Base-by-base conservation (phyloP, 208 protist species). In the Leishmania turanica region DNA sequence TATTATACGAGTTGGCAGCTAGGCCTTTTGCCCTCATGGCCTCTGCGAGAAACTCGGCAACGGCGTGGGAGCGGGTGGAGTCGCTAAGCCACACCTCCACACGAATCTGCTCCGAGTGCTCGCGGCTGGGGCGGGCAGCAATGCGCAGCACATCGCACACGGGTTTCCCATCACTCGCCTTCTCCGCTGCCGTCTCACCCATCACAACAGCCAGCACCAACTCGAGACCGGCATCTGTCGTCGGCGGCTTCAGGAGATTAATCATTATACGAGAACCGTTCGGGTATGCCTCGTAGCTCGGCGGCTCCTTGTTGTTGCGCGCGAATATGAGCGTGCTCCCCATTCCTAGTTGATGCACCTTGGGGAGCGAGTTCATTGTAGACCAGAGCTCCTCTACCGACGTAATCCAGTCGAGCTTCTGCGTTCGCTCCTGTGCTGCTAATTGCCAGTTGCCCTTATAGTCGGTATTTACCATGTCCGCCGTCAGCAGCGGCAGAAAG, bases 351-450 rank as follows among this genome's bases (percentile, higher is more conserved):
- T 95, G 89, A 54, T 96, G 92, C 7, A 98, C 84, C 68, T 92
- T 92, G 0, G 95, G 95, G 11, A 98, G 87, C 40, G 95, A 98
- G 77, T 98, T 98, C 40, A 98, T 88, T 15, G 93, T 96, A 13
- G 95, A 98, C 93, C 95, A 98, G 37, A 96, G 81, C 87, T 98
- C 95, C 81, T 98, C 93, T 49, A 98, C 93, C 40, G 90, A 93
- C 19, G 84, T 91, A 56, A 98, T 87, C 84, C 90, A 96, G 87
- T 98, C 95, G 47, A 98, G 87, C 45, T 86, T 88, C 83, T 95
- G 91, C 70, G 90, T 89, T 21, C 89, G 84, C 66, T 92, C 85
- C 85, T 93, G 86, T 45, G 92, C 80, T 2, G 93, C 95, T n/a
- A 90, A 66, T n/a, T 94, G 91, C 93, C 95, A 98, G 86, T 98